A percentile compares a stretch with the other conserved stretches of the same genome.
Evolutionary conservation across 495 filamentous ascomycete genomes (phyloP).

Genomic region (Glarea lozoyensis): DNA sequence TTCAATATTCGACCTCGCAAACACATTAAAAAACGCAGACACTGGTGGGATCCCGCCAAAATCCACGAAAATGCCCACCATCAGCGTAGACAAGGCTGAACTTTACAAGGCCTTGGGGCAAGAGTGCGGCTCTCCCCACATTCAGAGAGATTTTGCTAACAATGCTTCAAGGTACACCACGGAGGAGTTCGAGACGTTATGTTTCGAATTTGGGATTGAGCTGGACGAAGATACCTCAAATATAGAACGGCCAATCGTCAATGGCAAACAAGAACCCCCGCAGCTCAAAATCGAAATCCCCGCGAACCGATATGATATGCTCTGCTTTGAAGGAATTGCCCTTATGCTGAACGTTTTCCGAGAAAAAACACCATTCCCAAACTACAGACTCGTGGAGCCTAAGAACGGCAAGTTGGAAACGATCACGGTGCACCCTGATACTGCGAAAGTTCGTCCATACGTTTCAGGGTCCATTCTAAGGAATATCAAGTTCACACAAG

Average conservation of each 20-base stretch:
- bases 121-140: slow-evolving; percentile 50
- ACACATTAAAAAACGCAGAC: not conserved
- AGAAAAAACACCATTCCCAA: slow-evolving; percentile 61
- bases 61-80: slow-evolving; percentile 67
- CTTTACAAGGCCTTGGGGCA: slow-evolving; percentile 88
- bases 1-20: not conserved
- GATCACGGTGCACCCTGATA: slow-evolving; percentile 74
- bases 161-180: slow-evolving; percentile 61
- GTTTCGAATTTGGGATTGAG: slow-evolving; percentile 98
- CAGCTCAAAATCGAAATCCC: slow-evolving; percentile 98
- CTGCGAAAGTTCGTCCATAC: slow-evolving; percentile 71
- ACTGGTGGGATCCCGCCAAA: slow-evolving; percentile 3
- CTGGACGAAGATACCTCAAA: slow-evolving; percentile 91
- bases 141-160: slow-evolving; percentile 12
- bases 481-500: slow-evolving; percentile 83
- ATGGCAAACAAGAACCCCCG: slow-evolving; percentile 76
- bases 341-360: slow-evolving; percentile 94
- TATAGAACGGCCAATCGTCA: slow-evolving; percentile 58
- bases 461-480: slow-evolving; percentile 82
- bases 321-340: slow-evolving; percentile 96
- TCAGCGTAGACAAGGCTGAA: slow-evolving; percentile 86
- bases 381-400: slow-evolving; percentile 65
- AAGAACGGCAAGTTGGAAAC: slow-evolving; percentile 64
- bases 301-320: slow-evolving; percentile 97
- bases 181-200: slow-evolving; percentile 91